Conservation (phyloP, 2,329 filamentous ascomycete genomes). For the Parastagonospora avenae region DNA sequence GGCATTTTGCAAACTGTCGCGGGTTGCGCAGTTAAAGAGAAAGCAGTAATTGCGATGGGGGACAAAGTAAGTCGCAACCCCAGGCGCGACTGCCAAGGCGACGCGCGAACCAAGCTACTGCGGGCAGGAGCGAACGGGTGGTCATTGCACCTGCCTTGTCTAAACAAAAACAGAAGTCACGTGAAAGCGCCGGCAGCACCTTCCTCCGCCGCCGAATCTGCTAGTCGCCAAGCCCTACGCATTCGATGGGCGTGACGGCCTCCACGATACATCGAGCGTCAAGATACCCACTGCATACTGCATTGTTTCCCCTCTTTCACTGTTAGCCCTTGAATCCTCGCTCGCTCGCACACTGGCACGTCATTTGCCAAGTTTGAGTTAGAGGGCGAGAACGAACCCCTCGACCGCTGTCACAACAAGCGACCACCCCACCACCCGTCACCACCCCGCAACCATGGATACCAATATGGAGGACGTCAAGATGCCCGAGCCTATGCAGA, state of each 20-base stretch:
- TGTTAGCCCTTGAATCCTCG: slow-evolving; percentile 4
- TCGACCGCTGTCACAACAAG: slow-evolving; percentile 40
- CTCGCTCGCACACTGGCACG: slow-evolving; percentile 31
- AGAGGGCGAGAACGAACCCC: slow-evolving; percentile 42
- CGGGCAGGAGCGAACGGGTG: neutral
- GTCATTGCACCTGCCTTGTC: neutral
- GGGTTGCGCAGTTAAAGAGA: slow-evolving; percentile 6
- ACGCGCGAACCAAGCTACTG: too few species aligned
- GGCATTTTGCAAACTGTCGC: neutral
- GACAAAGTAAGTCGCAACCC: neutral
- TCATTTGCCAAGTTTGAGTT: slow-evolving; percentile 45
- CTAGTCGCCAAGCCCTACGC: slow-evolving; percentile 11
- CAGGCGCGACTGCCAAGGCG: neutral
- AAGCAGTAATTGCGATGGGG: slow-evolving; percentile 11
- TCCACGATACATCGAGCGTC: slow-evolving; percentile 22
- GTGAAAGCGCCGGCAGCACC: slow-evolving; percentile 5
- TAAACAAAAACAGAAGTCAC: neutral
- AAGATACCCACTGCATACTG: slow-evolving; percentile 3
- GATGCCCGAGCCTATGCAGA: slow-evolving; percentile 76
- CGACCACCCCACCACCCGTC: slow-evolving; percentile 28
- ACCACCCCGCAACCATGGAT: slow-evolving; percentile 70
- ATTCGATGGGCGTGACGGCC: slow-evolving; percentile 15
- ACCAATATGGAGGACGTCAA: slow-evolving; percentile 99
- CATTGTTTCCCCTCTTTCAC: neutral
- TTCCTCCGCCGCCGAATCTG: slow-evolving; percentile 8